Percentiles rank a stretch among this genome's conserved stretches.
Conservation (phyloP, 179 eudicot genomes). For the Nepenthes alata region DNA sequence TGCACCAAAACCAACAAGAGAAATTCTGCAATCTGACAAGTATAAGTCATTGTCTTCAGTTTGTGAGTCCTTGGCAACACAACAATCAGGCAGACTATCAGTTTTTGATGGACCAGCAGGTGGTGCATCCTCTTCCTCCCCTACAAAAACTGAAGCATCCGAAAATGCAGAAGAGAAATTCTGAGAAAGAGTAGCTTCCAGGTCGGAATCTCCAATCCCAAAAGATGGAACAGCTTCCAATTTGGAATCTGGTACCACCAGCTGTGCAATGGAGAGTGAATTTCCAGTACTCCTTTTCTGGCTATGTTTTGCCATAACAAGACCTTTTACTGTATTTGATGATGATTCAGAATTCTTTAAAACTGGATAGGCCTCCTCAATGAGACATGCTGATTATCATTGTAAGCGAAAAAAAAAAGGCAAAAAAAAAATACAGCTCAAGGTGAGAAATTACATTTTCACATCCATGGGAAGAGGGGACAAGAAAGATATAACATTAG, state of each 20-base stretch:
- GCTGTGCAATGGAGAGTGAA: slow-evolving; percentile 30
- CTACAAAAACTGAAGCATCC: slow-evolving; percentile 24
- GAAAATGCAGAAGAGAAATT: slow-evolving; percentile 26
- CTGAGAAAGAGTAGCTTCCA: slow-evolving; percentile 48
- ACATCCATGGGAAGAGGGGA: not conserved
- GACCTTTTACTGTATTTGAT: slow-evolving; percentile 23
- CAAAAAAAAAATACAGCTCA: slow-evolving; percentile 1
- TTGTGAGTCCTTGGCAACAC: slow-evolving; percentile 88
- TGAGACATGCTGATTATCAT: slow-evolving; percentile 55
- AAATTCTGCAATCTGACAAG: slow-evolving; percentile 83
- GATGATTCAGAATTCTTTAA: slow-evolving; percentile 35
- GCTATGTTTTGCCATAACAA: slow-evolving; percentile 26
- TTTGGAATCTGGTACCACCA: slow-evolving; percentile 38
- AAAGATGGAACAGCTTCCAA: slow-evolving; percentile 30
- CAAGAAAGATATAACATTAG: not conserved
- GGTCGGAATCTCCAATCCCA: slow-evolving; percentile 35
- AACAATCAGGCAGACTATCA: slow-evolving; percentile 34
- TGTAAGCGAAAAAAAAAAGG: not conserved
- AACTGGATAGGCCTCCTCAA: slow-evolving; percentile 74
- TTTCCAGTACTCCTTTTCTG: slow-evolving; percentile 34
- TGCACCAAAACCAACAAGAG: slow-evolving; percentile 64
- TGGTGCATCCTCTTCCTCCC: slow-evolving; percentile 26
- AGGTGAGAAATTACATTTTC: slow-evolving; percentile 3
- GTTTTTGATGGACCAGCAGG: slow-evolving; percentile 20
- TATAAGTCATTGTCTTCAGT: slow-evolving; percentile 72